These are phyloP conservation scores for Albatrellus ellisii DNA, from an alignment of 768 basidiomycete genomes.

Conservation along the genomic window DNA sequence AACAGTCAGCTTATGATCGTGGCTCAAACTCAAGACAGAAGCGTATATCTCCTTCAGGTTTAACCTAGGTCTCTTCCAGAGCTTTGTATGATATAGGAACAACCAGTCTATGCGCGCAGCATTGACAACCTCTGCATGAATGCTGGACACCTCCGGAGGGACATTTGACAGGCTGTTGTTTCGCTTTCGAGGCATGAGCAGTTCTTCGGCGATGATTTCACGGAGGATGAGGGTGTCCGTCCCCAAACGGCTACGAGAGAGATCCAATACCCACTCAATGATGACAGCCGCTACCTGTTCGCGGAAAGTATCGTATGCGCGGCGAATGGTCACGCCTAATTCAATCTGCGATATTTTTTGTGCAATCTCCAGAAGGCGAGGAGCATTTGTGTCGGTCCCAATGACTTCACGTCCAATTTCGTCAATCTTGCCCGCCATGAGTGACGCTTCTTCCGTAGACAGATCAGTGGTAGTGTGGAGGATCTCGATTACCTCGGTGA, in stretches of 20 bases:
- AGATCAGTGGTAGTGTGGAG: constrained; percentile 42
- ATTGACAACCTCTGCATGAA: constrained; percentile 26
- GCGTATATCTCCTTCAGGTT: constrained; percentile 78
- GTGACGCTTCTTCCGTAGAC: constrained; percentile 42
- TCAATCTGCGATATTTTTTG: constrained; percentile 78
- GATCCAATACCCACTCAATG: constrained; percentile 76
- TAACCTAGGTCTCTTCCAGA: constrained; percentile 78
- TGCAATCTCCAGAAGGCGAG: constrained; percentile 61
- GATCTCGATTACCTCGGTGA: constrained; percentile 72
- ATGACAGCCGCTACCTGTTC: constrained; percentile 78
- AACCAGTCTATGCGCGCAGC: constrained; percentile 60
- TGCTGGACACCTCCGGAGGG: constrained; percentile 21
- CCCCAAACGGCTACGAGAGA: constrained; percentile 60
- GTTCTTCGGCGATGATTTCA: constrained; percentile 58
- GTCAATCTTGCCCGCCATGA: constrained; percentile 50
- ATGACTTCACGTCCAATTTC: constrained; percentile 74
- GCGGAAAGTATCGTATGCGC: constrained; percentile 77
- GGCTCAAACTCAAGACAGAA: constrained; percentile 55
- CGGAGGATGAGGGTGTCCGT: constrained; percentile 53
- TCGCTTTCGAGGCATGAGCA: constrained; percentile 47
- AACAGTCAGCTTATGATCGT: constrained; percentile 62
- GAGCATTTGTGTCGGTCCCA: constrained; percentile 46
- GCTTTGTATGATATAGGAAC: constrained; percentile 67
- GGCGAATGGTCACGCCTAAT: constrained; percentile 78
- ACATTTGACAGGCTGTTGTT: constrained; percentile 34